Base-by-base conservation (phyloP, 352 stramenopile species). In the Phytophthora sojae region DNA sequence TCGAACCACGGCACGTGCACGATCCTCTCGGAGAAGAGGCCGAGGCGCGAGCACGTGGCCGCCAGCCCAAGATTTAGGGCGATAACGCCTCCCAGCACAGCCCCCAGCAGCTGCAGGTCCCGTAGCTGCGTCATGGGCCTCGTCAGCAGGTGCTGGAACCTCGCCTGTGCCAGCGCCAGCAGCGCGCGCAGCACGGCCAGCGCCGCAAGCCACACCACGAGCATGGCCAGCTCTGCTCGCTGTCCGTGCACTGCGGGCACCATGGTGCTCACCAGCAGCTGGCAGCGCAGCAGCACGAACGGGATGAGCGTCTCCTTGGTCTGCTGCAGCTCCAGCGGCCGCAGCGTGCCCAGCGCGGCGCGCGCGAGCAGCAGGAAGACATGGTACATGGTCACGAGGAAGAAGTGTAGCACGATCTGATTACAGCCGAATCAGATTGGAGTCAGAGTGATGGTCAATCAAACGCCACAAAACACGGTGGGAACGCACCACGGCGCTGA, bases 231-330 rank as follows among this genome's bases (percentile, higher is more conserved):
- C 37, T 84, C 77, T 4, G 75, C 65, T 23, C 83, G 73, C 17
- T 64, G 60, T 35, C 55, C 63, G 2, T 67, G 61, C 12, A 64
- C 75, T 50, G 64, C 49, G 1, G 75, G 73, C 49, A 85, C 78
- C 73, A 94, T 84, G 26, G 86, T 94, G 61, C 81, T 91, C 7
- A 88, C 83, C 2, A 94, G 82, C 67, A 94, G 67, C 23, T 92
- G 76, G 29, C 81, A 91, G 30, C 86, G 86, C 76, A 94, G 87
- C 59, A 94, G 64, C 19, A 91, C 67, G 45, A 92, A 94, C 49
- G 90, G 85, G 55, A 94, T 81, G 61, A 94, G 83, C 19, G 83
- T 92, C 58, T 94, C 86, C 49, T 94, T 94, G 23, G 86, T 92
- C 80, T 91, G 86, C 75, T 94, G 82, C 32, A 92, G 83, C 64